These are phyloP conservation scores for Fusarium nisikadoi DNA, from an alignment of 2,329 filamentous ascomycete genomes.

Conservation along the genomic window DNA sequence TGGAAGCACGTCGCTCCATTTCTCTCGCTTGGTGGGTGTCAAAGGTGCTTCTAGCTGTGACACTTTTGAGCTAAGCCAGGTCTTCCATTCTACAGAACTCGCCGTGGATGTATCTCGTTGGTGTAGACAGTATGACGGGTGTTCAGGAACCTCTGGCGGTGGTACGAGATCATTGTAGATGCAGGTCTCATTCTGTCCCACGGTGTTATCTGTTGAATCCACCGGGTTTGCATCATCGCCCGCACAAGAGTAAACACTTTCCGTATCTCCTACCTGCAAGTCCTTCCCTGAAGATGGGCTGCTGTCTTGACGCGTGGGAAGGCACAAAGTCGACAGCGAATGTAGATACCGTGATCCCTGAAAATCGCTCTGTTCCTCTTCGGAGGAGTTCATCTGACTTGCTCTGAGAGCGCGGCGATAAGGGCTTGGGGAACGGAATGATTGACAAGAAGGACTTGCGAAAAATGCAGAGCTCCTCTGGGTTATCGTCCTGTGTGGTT, in stretches of 20 bases:
- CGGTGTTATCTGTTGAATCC: neutral
- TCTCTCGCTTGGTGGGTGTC: conserved; percentile 17
- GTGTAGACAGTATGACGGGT: conserved; percentile 42
- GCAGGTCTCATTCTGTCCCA: neutral
- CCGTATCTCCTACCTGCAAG: conserved; percentile 53
- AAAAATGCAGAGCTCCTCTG: conserved; percentile 62
- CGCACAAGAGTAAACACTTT: conserved; percentile 60
- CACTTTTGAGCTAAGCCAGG: conserved; percentile 63
- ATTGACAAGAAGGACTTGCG: conserved; percentile 60
- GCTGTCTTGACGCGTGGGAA: conserved; percentile 55
- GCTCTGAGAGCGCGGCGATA: conserved; percentile 64
- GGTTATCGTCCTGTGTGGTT: conserved; percentile 47
- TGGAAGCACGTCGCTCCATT: conserved; percentile 1
- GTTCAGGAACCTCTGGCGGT: neutral
- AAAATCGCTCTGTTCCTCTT: conserved; percentile 37
- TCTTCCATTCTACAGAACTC: conserved; percentile 66
- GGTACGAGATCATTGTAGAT: conserved; percentile 20
- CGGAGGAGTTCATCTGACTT: conserved; percentile 55
- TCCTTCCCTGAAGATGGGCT: conserved; percentile 54
- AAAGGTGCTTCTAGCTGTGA: conserved; percentile 55
- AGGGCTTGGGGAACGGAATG: conserved; percentile 66
- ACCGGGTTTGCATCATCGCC: conserved; percentile 37
- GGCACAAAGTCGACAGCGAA: conserved; percentile 53
- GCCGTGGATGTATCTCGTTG: conserved; percentile 54
- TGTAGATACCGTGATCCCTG: conserved; percentile 52